Conservation (phyloP, 176 grass and related monocot species). For the Carex scoparia region DNA sequence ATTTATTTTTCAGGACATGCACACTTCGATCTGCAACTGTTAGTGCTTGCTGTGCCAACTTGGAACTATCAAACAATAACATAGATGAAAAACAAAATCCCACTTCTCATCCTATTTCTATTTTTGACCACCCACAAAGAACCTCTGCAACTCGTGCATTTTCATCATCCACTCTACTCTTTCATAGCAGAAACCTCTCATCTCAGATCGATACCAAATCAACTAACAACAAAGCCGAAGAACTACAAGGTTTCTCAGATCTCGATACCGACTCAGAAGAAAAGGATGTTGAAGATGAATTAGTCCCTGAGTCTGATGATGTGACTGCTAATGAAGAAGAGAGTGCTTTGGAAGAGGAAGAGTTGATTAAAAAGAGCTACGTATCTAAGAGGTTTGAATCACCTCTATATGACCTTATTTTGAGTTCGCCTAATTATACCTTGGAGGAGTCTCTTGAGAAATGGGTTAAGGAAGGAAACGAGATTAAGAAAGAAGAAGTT, state of each 20-base stretch:
- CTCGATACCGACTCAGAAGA: slow-evolving; percentile 49
- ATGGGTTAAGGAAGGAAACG: slow-evolving; percentile 56
- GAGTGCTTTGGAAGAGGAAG: slow-evolving; percentile 32
- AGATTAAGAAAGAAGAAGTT: slow-evolving; percentile 38
- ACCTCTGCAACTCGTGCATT: slow-evolving; percentile 6
- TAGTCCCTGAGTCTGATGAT: slow-evolving; percentile 40
- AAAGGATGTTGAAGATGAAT: slow-evolving; percentile 27
- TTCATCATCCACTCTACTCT: slow-evolving; percentile 19
- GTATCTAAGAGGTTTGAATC: background rate
- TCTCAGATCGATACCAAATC: slow-evolving; percentile 51
- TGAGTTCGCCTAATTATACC: slow-evolving; percentile 23
- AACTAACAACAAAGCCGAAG: slow-evolving; percentile 43
- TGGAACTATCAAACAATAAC: slow-evolving; percentile 23
- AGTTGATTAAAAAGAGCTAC: slow-evolving; percentile 24
- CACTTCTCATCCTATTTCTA: slow-evolving; percentile 17
- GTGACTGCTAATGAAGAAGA: slow-evolving; percentile 31
- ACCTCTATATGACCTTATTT: slow-evolving; percentile 36
- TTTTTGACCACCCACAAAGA: slow-evolving; percentile 29
- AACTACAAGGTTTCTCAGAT: slow-evolving; percentile 83
- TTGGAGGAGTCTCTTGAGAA: slow-evolving; percentile 38
- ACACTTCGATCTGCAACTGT: background rate
- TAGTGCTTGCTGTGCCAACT: slow-evolving; percentile 17
- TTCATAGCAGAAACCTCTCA: slow-evolving; percentile 50
- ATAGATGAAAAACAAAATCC: slow-evolving; percentile 23
- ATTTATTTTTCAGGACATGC: background rate